Evolutionary conservation across 768 basidiomycete genomes (phyloP), one percentile per base, ranked within the genome.

Genomic region (Phallus indusiatus): DNA sequence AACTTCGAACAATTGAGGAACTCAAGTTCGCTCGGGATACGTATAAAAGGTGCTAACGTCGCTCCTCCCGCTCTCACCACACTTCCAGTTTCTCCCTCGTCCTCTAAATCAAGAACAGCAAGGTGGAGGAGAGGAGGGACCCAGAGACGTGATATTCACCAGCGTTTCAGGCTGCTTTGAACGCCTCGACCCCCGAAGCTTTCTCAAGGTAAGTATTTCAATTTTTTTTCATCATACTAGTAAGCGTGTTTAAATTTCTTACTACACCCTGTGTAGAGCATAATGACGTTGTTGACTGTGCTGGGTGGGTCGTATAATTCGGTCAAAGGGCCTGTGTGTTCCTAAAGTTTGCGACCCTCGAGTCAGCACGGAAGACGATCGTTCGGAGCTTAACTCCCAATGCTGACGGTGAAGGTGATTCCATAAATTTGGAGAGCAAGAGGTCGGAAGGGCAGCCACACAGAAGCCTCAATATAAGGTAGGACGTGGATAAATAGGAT

Each of bases 321-420:
- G 88, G 63, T 69, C 67, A 68, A 95, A 90, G 71, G n/a, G 91
- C 90, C 0, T 97, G 94, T 67, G 94, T 93, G 0, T 97, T 98
- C 81, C 77, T 96, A 66, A 94, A 97, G 72, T 98, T 94, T 75
- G 70, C 67, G 21, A 73, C 74, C 1, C 70, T 94, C 60, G 93
- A 94, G 1, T 74, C 82, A 36, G 95, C 95, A n/a, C 80, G 83
- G 66, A 81, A 84, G 48, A 94, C 95, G 1, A 95, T 99, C 68
- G 73, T 80, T 24, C 78, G 87, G 3, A 86, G 83, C 36, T 70
- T 96, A 53, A 80, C 84, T 1, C 69, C 73, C 33, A 61, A 67
- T 46, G 83, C 85, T 63, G 94, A 94, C 60, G 94, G 94, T 37
- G 91, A 94, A 63, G 94, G 93, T 57, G 94, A 93, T 14, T 79